Evolutionary conservation across 2,329 filamentous ascomycete genomes (phyloP).

Genomic region (Graphilbum ipis-grandicollis): DNA sequence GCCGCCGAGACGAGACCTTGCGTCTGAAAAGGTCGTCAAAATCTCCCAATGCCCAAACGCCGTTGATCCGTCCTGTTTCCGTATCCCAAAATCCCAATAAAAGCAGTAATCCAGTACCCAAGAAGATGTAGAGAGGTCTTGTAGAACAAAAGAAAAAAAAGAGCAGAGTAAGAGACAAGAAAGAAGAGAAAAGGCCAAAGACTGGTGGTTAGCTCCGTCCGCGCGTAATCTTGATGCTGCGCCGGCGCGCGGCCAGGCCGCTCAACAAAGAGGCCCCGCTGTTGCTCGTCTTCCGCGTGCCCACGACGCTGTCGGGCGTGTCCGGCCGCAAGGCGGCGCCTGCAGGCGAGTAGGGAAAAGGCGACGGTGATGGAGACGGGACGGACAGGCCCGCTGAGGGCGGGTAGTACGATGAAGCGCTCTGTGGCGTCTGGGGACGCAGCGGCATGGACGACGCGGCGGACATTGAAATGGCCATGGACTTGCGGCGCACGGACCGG

Average conservation of each 20-base stretch:
- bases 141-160: not conserved
- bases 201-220: not conserved
- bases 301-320: not conserved
- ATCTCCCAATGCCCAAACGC: no score
- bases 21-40: no score
- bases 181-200: not conserved
- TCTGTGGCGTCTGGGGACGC: slow-evolving; percentile 2
- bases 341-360: no score
- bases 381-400: slow-evolving; percentile 2
- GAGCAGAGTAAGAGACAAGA: not conserved
- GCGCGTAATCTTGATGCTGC: slow-evolving; percentile 8
- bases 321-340: no score
- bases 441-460: not conserved
- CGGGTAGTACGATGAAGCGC: no score
- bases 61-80: no score
- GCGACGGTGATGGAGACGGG: no score
- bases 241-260: slow-evolving; percentile 12
- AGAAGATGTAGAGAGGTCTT: no score
- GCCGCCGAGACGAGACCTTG: no score
- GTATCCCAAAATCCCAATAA: not conserved
- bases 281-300: no score
- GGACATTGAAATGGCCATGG: slow-evolving; percentile 2
- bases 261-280: slow-evolving; percentile 11
- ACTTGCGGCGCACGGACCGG: slow-evolving; percentile 8
- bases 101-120: no score